phyloP scores from a whole-genome alignment of 176 grass and related monocot genomes.

The Oryza punctata region DNA sequence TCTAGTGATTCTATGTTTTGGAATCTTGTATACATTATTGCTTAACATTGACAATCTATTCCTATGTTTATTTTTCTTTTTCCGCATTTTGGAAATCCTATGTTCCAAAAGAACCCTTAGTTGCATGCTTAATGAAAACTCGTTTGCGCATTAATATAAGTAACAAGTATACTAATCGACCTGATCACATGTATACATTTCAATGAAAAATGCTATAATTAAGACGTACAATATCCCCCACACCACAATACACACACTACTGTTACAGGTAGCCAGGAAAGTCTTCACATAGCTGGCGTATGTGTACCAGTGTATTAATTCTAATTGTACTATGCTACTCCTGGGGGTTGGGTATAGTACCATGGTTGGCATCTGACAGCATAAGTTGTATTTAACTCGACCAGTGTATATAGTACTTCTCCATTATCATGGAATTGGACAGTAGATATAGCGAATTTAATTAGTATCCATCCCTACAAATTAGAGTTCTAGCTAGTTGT shows the following conservation, averaged over 20 bases:
- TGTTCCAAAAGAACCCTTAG: no score
- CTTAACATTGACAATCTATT: no score
- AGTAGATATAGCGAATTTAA: background rate
- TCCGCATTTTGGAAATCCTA: no score
- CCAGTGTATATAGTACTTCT: background rate
- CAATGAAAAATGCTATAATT: background rate
- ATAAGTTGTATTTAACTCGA: background rate
- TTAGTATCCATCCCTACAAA: background rate
- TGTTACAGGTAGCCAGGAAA: constrained; percentile 1
- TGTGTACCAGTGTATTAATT: background rate
- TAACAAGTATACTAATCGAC: background rate
- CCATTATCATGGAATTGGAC: background rate
- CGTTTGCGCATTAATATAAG: background rate
- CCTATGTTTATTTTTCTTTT: no score
- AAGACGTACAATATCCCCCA: background rate
- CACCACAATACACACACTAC: background rate
- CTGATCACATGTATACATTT: background rate
- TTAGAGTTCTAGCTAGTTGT: background rate
- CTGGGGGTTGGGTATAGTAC: background rate
- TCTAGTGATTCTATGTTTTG: no score
- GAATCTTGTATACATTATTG: no score
- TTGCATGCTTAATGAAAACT: background rate
- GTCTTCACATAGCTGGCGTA: background rate
- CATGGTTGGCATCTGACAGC: background rate
- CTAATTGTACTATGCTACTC: background rate